A percentile compares a stretch with the other conserved stretches of the same genome.
Evolutionary conservation across 345 rosid species (phyloP).

Genomic region (Dipteronia sinensis): DNA sequence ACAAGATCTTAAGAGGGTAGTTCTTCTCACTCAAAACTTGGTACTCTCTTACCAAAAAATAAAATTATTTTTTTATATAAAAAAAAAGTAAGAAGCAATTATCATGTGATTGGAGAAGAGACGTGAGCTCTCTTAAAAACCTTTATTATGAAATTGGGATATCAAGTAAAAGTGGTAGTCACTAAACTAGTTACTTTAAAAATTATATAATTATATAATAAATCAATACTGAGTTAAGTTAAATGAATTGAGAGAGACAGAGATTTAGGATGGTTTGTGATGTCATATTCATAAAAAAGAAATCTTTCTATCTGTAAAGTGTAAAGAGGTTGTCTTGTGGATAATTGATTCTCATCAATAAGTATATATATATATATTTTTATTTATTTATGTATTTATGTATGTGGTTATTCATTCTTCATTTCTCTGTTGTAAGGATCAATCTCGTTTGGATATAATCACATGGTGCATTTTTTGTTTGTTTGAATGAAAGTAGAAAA

Average conservation of each 20-base stretch:
- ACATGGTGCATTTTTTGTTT: background rate
- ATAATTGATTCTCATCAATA: background rate
- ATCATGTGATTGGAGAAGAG: background rate
- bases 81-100: background rate
- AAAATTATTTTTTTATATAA: background rate
- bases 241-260: background rate
- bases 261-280: background rate
- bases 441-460: background rate
- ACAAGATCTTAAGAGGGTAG: too few species aligned
- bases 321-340: background rate
- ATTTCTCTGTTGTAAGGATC: too few species aligned
- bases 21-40: too few species aligned
- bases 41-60: too few species aligned
- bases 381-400: too few species aligned
- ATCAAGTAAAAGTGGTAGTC: constrained; percentile 6
- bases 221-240: background rate
- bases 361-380: too few species aligned
- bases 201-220: background rate
- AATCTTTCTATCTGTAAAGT: background rate
- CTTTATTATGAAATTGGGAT: background rate
- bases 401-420: background rate
- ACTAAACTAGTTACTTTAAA: background rate
- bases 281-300: background rate
- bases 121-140: background rate
- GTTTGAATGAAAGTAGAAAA: background rate